Evolutionary conservation across 768 basidiomycete species (phyloP), one percentile per base, ranked within the genome.

Genomic region (Suillus brevipes): DNA sequence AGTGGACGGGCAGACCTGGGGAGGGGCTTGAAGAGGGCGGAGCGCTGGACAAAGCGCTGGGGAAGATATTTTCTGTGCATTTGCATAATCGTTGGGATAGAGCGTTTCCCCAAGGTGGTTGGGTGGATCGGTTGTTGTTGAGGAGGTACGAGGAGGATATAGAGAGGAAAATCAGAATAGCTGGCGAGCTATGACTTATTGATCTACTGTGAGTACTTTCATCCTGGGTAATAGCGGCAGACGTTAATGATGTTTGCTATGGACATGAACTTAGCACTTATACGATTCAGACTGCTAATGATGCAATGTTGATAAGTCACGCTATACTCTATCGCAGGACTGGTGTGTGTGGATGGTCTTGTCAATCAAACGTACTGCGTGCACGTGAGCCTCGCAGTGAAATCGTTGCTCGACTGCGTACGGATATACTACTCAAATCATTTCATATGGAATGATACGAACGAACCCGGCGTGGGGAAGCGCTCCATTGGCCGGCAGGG

Each of bases 71-170:
- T 79, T 85, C 89, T 0, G 85, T 99, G 42, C 97, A 98, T 78
- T 73, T 99, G 70, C 97, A 99, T 75, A 97, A 98, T 77, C 95
- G 95, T 76, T 99, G 97, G 96, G 85, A 90, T 61, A 97, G 95
- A 80, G 77, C 78, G 59, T 99, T 91, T 73, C 95, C 97, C 0
- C 73, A 75, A 20, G 85, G 80, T 3, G 97, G 97, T 0, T 98
- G 96, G 96, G 88, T 99, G 6, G 87, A 92, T 64, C 81, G 91
- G 70, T 70, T 97, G 68, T 76, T 99, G 68, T 75, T 96, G 74
- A 79, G 77, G 67, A 80, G 81, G 72, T 91, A 91, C 67, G 87
- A 91, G 16, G 69, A 75, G 47, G 69, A 60, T 66, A 67, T 80
- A 67, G 63, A 62, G 23, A 50, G 43, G 37, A 52, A 28, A 45